Evolutionary conservation across 192 early-diverging fungal genomes (phyloP), one percentile per base, ranked within the genome.

Genomic region (Linnemannia exigua): DNA sequence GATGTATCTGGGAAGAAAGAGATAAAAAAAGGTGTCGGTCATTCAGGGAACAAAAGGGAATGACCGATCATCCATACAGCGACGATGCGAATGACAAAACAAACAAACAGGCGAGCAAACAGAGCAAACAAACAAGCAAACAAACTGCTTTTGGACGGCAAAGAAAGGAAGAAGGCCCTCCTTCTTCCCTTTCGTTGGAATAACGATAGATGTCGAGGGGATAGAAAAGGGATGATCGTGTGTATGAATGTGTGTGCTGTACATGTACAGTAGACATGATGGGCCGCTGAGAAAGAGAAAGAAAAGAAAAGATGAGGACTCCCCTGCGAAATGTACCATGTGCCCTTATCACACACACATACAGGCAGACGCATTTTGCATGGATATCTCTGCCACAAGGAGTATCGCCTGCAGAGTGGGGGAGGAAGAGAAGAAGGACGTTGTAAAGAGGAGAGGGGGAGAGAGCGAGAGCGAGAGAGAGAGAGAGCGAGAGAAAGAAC

Each of bases 21-120:
- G 44, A 71, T 12, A 44, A 28, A 48, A n/a, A 31, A 28, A 14
- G 44, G 41, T 71, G 46, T 63, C 58, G 15, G 58, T 31, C 28
- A 12, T 20, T 58, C 54, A 15, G 22, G 22, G 15, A 31, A 31
- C 3, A 14, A 15, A 31, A 63, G 31, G 58, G 58, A 31, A 25
- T 63, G 58, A 63, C 31, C 58, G 12, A 63, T 63, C 58, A 63
- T 63, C 58, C 58, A 63, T 63, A 11, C 58, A 63, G 28, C 41
- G 12, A n/a, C 22, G 28, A 63, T 31, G 28, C 25, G 58, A 54
- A 54, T n/a, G 25, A 54, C 17, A 51, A 51, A 15, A 51, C 1
- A 19, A 51, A 51, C 12, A 51, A 51, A 20, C 15, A 51, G n/a
- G n/a, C n/a, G n/a, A n/a, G n/a, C n/a, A n/a, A 44, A 44, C 3